A percentile compares a stretch with the other conserved stretches of the same genome.
These are phyloP conservation scores for Lactifluus pinguis DNA, from an alignment of 768 basidiomycete genomes.

Conservation along the genomic window DNA sequence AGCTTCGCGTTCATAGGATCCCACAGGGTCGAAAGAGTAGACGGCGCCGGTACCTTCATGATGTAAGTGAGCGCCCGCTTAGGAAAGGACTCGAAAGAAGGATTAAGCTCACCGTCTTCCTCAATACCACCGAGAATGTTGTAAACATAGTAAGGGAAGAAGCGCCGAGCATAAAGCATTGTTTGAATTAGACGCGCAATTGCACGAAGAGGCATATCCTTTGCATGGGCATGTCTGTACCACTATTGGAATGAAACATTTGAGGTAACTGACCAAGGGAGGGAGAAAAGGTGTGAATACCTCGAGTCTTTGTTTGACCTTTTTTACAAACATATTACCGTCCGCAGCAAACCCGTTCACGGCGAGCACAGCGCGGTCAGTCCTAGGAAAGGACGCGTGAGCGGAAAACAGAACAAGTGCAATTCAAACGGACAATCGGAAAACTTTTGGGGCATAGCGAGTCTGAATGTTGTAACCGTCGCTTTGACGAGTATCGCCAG, in stretches of 20 bases:
- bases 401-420: background rate
- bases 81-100: conserved; percentile 3
- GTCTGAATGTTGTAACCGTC: conserved; percentile 99
- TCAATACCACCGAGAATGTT: conserved; percentile 95
- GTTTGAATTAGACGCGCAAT: conserved; percentile 98
- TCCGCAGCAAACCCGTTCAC: conserved; percentile 98
- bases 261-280: background rate
- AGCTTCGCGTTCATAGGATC: conserved; percentile 93
- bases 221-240: conserved; percentile 95
- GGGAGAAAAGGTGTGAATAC: conserved; percentile 35
- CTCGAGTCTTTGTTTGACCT: conserved; percentile 90
- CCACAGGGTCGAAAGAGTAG: conserved; percentile 99
- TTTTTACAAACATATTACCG: conserved; percentile 96
- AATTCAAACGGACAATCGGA: conserved; percentile 61
- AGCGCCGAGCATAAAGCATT: conserved; percentile 91
- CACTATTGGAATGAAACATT: conserved; percentile 44
- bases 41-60: conserved; percentile 82
- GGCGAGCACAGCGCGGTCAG: conserved; percentile 86
- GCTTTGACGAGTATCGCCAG: conserved; percentile 93
- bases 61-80: conserved; percentile 5
- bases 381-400: conserved; percentile 37
- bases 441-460: conserved; percentile 92
- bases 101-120: conserved; percentile 67
- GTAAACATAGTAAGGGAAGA: conserved; percentile 98
- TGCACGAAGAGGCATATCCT: conserved; percentile 93